Evolutionary conservation across 805 yeast genomes (phyloP), one percentile per base, ranked within the genome.

Genomic region (Candida quercuum): DNA sequence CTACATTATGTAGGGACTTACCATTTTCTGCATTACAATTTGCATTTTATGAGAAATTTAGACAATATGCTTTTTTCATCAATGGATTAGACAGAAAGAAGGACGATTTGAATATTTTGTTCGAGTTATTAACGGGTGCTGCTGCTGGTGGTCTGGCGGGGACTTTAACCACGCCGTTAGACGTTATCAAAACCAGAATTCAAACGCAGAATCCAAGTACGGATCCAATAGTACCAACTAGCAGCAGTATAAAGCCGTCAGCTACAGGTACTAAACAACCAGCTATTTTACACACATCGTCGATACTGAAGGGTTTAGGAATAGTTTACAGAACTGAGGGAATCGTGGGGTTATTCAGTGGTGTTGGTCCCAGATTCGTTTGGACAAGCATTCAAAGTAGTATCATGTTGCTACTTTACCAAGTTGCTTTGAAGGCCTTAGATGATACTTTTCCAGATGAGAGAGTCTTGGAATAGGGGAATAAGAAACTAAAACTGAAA

Each of bases 321-420:
- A 64, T 69, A 7, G 76, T 93, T 5, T 83, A 81, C 55, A 71
- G 60, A 37, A 64, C 71, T 19, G 96, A 93, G 58, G 98, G 99
- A 1, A 36, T 81, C 0, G 41, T 72, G 2, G 96, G 96, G 0
- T 67, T 87, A 28, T 91, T 93, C 60, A 76, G 89, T 23, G 99
- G 99, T 1, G 96, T 93, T 6, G 97, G 96, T 0, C 99, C 99
- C 1, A 71, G 99, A 45, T 80, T 88, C 47, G 82, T 93, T 5
- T 93, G 99, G 99, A 91, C 98, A 0, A 85, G 95, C 45, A 67
- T 89, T 15, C 99, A 93, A 60, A 86, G 96, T 59, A 85, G 95
- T 47, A 82, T 93, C 33, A 91, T 93, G 98, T 69, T 93, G 38
- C 66, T 91, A 46, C 66, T 89, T 28, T 93, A 93, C 61, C 99